Conservation (phyloP, 2,329 filamentous ascomycete species). For the Xylariomycetidae sp. region DNA sequence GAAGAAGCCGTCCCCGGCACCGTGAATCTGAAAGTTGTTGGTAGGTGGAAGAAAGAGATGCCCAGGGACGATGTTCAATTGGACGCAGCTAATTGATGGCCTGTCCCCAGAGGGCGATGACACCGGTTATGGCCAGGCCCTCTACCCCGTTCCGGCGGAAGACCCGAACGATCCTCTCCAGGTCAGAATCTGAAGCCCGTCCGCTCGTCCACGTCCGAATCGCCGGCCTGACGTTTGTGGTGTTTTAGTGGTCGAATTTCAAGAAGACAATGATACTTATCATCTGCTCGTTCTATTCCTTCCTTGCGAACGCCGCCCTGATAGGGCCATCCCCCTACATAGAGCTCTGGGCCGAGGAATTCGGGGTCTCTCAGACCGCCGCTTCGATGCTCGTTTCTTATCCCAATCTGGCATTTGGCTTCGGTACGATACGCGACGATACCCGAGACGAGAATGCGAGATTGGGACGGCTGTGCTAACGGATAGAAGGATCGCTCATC, state of each 20-base stretch:
- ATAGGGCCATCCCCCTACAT: slow-evolving; percentile 56
- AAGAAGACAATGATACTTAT: slow-evolving; percentile 55
- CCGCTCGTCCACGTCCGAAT: not conserved
- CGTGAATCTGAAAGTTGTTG: slow-evolving; percentile 20
- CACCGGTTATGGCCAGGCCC: slow-evolving; percentile 21
- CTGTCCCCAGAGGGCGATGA: slow-evolving; percentile 21
- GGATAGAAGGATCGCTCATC: slow-evolving; percentile 38
- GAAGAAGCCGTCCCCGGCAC: slow-evolving; percentile 23
- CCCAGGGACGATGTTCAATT: too few species aligned
- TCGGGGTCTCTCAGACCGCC: slow-evolving; percentile 41
- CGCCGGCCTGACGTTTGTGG: too few species aligned
- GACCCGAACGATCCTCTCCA: slow-evolving; percentile 25
- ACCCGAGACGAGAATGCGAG: not conserved
- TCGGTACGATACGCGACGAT: too few species aligned
- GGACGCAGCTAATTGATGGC: not conserved
- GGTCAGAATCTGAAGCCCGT: slow-evolving; percentile 10
- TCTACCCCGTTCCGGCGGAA: slow-evolving; percentile 23
- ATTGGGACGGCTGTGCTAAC: slow-evolving; percentile 1
- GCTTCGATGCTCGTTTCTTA: slow-evolving; percentile 55
- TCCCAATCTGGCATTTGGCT: slow-evolving; percentile 55
- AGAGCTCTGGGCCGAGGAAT: slow-evolving; percentile 45
- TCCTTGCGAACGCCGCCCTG: slow-evolving; percentile 51
- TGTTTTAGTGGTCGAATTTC: slow-evolving; percentile 43
- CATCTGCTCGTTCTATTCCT: slow-evolving; percentile 50
- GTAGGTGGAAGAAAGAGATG: slow-evolving; percentile 12